Evolutionary conservation across 169 alveolate species (phyloP), one percentile per base, ranked within the genome.

Genomic region (Plasmodium cynomolgi): DNA sequence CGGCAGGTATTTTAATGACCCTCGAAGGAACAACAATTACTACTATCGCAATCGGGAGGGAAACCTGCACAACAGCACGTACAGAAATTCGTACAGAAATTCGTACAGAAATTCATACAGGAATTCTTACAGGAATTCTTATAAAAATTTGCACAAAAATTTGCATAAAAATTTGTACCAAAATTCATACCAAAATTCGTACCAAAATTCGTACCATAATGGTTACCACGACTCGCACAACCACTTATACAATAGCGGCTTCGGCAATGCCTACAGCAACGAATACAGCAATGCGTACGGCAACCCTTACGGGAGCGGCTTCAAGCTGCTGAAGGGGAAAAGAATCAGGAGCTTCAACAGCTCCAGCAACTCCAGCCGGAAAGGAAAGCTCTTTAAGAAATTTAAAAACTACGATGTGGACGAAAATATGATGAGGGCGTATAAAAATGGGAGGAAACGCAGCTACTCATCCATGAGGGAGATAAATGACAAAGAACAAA

Each of bases 381-480:
- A 77, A 56, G 47, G 47, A 33, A 86, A 77, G 71, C 62, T 75
- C 62, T 11, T 44, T 5, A 86, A 86, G 68, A 83, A 83, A 58
- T 75, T 75, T 75, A 75, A 86, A 75, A 79, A 79, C 29, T 86
- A 86, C 20, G 75, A 58, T 56, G 54, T 23, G 33, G 79, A 74
- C 26, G 85, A 74, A 34, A 74, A 23, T 20, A 50, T 86, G 44
- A 86, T 68, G 6, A 29, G 93, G 44, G 72, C 11, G n/a, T 86
- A 86, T 54, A 77, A 77, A 41, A 72, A 84, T 74, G 71, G 73
- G 29, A 50, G 72, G n/a, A 86, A 75, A 50, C 79, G 81, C 3
- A 86, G 93, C 71, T 86, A 54, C 47, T 86, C 93, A 15, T 86
- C 93, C n/a, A 56, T 79, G 62, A 86, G 72, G 62, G 71, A 15